Evolutionary conservation across 495 filamentous ascomycete species (phyloP), one percentile per base, ranked within the genome.

Genomic region (Aspergillus indologenus): DNA sequence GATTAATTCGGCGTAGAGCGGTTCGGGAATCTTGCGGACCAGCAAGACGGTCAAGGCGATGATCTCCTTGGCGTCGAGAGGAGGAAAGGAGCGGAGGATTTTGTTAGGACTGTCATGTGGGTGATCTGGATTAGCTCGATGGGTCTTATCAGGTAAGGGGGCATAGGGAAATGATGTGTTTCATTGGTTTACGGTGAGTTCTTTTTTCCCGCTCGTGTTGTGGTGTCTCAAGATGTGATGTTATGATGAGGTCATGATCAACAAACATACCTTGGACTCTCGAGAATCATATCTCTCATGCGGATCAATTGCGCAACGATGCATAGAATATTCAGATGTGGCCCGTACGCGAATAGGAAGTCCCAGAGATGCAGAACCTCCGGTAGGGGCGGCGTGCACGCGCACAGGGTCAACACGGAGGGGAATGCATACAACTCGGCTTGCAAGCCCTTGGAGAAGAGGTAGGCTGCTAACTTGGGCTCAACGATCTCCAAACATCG

Each of bases 351-450:
- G 68, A 99, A 91, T 14, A 98, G 78, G 64, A 99, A 99, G 71
- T 99, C 94, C 94, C 94, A 99, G n/a, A 98, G 80, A 54, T 88
- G 84, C 40, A 98, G 75, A 6, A 99, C 94, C 67, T 99, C 93
- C 0, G 92, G 94, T 40, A 99, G 71, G 3, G 94, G 95, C n/a
- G 95, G 95, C 21, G 95, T 98, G 65, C 94, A 97, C 31, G 95
- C 94, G 68, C 90, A 96, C 18, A 98, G 79, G 0, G 94, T 99
- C 42, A 98, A 79, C 0, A 99, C 94, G 11, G 91, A 95, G 7
- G 94, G 90, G 67, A 99, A 99, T n/a, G 92, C 95, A 68, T 97
- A 99, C 22, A 99, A 84, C 74, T 96, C 90, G 2, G 94, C 94
- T 57, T 88, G 85, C 76, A 99, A 82, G 31, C 87, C 87, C 71